Base-by-base conservation (phyloP, 1,284 basidiomycete genomes). In the Salmacisia buchloeana region DNA sequence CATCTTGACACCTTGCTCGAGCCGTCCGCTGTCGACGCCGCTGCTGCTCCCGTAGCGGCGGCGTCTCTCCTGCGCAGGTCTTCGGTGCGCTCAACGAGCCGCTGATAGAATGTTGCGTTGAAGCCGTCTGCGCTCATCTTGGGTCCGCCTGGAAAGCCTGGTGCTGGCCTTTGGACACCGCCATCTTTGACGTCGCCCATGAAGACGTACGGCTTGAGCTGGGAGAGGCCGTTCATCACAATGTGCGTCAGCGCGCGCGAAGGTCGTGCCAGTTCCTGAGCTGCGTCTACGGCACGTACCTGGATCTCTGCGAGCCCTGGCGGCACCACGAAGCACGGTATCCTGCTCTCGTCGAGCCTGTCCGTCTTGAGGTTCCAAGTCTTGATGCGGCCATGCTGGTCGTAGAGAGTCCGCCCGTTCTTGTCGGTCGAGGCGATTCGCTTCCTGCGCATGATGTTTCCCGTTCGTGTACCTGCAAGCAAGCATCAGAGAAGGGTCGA, bases 371-470 rank as follows among this genome's bases (percentile, higher is more conserved):
- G 46, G 34, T 71, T 77, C 77, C 77, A 79, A 56, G 70, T 73
- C 35, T 63, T 60, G 21, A 59, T 39, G 31, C 68, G 68, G 35
- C 72, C 74, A 29, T 69, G 35, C 49, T 66, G 61, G 57, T 78
- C 74, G 60, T 65, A 68, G 10, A 77, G 64, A 62, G 70, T 69
- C 18, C 69, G 66, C 13, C 77, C 77, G n/a, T 61, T 57, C 25
- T 66, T 65, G 58, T 75, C 69, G 2, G 72, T 69, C 23, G 72
- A 63, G 12, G 75, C 77, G 49, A 79, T 76, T 31, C 77, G 67
- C 64, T 77, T 77, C 13, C 77, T 67, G 13, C 54, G 65, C 70
- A 79, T 70, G 58, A 78, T 72, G 69, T 78, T 79, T 46, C 71
- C 75, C 0, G 77, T 75, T 0, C 77, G 65, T 13, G 77, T 79